Base-by-base conservation (phyloP, 1,139 yeast genomes). In the Pichia sorboxylosa region DNA sequence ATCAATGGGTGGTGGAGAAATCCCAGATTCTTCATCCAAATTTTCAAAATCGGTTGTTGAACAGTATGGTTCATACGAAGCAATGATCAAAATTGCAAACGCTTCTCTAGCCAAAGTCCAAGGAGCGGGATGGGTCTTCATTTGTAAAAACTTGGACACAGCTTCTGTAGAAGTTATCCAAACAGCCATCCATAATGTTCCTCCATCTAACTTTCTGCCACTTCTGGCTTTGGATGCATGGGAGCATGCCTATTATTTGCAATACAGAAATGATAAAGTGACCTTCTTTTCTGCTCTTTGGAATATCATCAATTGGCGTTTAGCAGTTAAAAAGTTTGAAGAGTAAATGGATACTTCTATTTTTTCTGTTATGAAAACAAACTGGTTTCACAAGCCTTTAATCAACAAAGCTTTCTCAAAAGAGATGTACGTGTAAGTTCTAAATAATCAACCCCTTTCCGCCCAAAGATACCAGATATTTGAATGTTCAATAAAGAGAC, bases 71-170 rank as follows among this genome's bases (percentile, higher is more conserved):
- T 69, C 81, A n/a, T 63, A 83, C 41, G 95, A 85, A 47, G 71
- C 69, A 43, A 66, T 87, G 60, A 75, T 77, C 46, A 52, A 61
- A 30, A 52, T 71, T 42, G 74, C 92, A 50, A 87, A 85, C 57
- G 59, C 73, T 36, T 78, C 80, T 57, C 69, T 87, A 52, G 94
- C 95, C 23, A 92, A 93, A 35, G 71, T 87, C 50, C 97, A 87
- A 63, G 97, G 97, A 49, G 83, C 96, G 15, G 97, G 97, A 26
- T 87, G 97, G 97, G 94, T 94, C 23, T 87, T 92, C 67, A 66
- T 87, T 46, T 95, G 80, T 48, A 83, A 82, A 71, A 82, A 85
- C 68, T 68, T 73, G 58, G 79, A 72, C 46, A 82, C 80, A 48
- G 90, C 90, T 46, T 70, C 76, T 31, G 59, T 87, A 51, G 94